Evolutionary conservation across 306 rosid genomes (phyloP), one percentile per base, ranked within the genome.

Genomic region (Mimosa bimucronata): DNA sequence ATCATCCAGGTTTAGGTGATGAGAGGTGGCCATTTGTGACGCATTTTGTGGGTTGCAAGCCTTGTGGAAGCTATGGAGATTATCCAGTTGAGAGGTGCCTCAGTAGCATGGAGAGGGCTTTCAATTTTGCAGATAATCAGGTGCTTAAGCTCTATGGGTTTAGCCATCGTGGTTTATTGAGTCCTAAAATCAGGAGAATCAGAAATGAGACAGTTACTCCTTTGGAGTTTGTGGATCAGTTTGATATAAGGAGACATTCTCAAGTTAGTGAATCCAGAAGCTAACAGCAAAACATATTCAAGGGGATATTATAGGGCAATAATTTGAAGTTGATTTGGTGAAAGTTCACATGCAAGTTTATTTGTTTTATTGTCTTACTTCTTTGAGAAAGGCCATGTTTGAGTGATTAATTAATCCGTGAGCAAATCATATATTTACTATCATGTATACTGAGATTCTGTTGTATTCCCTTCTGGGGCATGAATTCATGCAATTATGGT

Each of bases 11-110:
- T 1, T 80, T 96, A 38, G 98, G 99, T 5, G 99, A 96, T 44
- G 99, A 96, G 79, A 90, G 99, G 82, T 96, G 99, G 99, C 99
- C 99, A 1, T 96, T 96, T 81, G 99, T 96, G 85, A 96, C 99
- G 0, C 99, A 96, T 83, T 96, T 96, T 21, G 99, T 96, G 45
- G 99, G 99, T 3, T 96, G 99, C 85, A 96, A 96, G 80, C 99
- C 99, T 4, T 96, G 99, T 89, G 99, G 99, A 52, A 96, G 99
- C 83, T 96, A 96, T 73, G 99, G 98, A 45, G 99, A 96, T 85
- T 96, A 96, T 82, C 93, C 99, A 0, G 99, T 96, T 30, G 96
- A 93, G 92, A 86, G 86, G 80, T 96, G 99, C 76, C 89, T 96
- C 70, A 81, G 94, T 64, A 93, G 99, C 86, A 93, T 96, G 98